Evolutionary conservation across 192 early-diverging fungal species (phyloP), one percentile per base, ranked within the genome.

Genomic region (Geosiphon pyriformis): DNA sequence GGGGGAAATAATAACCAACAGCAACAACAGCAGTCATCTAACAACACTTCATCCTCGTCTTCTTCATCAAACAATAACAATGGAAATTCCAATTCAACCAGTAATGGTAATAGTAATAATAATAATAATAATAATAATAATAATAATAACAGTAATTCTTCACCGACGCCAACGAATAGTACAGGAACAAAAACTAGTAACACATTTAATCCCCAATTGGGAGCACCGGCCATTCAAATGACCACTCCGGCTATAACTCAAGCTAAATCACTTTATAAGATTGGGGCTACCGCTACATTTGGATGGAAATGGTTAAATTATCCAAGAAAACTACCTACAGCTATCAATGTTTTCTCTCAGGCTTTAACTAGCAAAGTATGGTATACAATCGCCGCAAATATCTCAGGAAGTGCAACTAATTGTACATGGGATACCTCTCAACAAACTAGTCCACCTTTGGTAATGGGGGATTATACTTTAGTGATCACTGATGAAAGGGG

Each of bases 381-480:
- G 53, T 55, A 55, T 29, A 20, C 53, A 10, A 55, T 55, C 1
- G 53, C 53, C 15, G 7, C 6, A 55, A 55, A 55, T 29, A 20
- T 55, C 23, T 55, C 53, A 20, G 53, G 18, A 23, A 12, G 11
- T 12, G 53, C 53, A 12, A 55, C 53, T 12, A 22, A 1, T 1
- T 55, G 11, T 29, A 23, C 11, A 29, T 55, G 53, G 53, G 23
- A 55, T 29, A 2, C 53, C 20, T 12, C 53, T 0, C 11, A 55
- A 20, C 53, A 55, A 29, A 55, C 10, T 20, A 42, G 15, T 42
- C 53, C 53, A 20, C 53, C 53, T 12, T 55, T 55, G 53, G 20
- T 55, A 4, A 55, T 27, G 20, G 27, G 18, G 11, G 53, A 55
- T 55, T 55, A 55, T 55, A 55, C 53, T 20, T 29, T 55, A 26